Percentiles rank a stretch among this genome's conserved stretches.
Evolutionary conservation across 306 rosid species (phyloP).

Genomic region (Hippophae rhamnoides): DNA sequence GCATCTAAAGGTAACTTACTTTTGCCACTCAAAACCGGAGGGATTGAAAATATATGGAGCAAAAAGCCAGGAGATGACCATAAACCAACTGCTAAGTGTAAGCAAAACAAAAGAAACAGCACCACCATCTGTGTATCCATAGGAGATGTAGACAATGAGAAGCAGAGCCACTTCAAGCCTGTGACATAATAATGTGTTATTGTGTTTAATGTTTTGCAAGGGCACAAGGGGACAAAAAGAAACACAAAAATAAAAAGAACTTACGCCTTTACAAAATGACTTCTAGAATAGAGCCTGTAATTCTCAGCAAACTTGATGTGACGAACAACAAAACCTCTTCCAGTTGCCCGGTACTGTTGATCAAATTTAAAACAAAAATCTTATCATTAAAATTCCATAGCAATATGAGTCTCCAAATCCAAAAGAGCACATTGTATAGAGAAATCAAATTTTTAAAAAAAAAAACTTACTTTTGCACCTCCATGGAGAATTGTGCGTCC

Average conservation of each 20-base stretch:
- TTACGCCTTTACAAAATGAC: conserved; percentile 98
- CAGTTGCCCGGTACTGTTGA: conserved; percentile 92
- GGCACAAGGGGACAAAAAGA: background rate
- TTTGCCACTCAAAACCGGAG: conserved; percentile 98
- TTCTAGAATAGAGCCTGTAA: conserved; percentile 87
- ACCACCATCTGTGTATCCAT: conserved; percentile 73
- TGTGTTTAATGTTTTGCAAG: background rate
- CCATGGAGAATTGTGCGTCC: conserved; percentile 97
- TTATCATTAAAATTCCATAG: conserved; percentile 11
- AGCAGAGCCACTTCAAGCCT: conserved; percentile 91
- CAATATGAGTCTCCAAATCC: background rate
- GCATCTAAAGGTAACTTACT: conserved; percentile 42
- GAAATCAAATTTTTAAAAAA: background rate
- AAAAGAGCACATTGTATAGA: background rate
- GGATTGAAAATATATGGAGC: conserved; percentile 98
- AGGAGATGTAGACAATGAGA: conserved; percentile 70
- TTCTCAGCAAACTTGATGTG: conserved; percentile 96
- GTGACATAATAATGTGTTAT: conserved; percentile 15
- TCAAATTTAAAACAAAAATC: conserved; percentile 16
- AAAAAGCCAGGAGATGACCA: conserved; percentile 94
- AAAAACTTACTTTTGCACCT: conserved; percentile 73
- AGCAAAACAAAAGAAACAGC: conserved; percentile 68
- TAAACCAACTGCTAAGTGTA: conserved; percentile 97
- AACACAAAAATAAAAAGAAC: conserved; percentile 13
- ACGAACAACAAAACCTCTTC: conserved; percentile 91